phyloP scores from a whole-genome alignment of 2,329 filamentous ascomycete genomes.

The Colletotrichum navitas region DNA sequence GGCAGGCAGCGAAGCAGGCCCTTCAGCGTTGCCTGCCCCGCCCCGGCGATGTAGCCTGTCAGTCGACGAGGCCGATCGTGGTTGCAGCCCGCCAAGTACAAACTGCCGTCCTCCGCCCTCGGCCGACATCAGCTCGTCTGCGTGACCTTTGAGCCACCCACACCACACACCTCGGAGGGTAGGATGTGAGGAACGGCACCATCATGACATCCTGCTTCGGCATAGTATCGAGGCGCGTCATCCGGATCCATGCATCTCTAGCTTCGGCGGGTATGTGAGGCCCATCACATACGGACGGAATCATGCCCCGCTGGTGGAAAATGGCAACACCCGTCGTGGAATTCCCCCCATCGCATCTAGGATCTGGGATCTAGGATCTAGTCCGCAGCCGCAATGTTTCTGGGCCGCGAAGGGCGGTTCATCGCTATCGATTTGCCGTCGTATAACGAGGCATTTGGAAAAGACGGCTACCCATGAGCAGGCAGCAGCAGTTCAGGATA shows the following conservation, averaged over 20 bases:
- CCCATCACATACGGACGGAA: conserved; percentile 39
- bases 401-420: conserved; percentile 19
- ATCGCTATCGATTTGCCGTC: conserved; percentile 7
- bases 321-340: conserved; percentile 7
- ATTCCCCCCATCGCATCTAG: conserved; percentile 27
- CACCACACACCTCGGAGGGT: conserved; percentile 12
- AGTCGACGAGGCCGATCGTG: conserved; percentile 28
- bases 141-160: conserved; percentile 39
- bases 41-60: conserved; percentile 21
- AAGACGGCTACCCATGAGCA: background rate
- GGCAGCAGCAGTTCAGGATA: conserved; percentile 17
- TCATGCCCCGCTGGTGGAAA: conserved; percentile 15
- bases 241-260: conserved; percentile 42
- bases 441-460: background rate
- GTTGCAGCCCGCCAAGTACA: conserved; percentile 33
- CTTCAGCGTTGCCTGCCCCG: conserved; percentile 10
- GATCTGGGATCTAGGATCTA: conserved; percentile 25
- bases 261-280: conserved; percentile 44
- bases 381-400: conserved; percentile 19
- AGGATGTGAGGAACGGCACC: conserved; percentile 5
- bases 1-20: background rate
- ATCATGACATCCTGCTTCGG: conserved; percentile 19
- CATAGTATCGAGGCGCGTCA: conserved; percentile 37
- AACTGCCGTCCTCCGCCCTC: conserved; percentile 38
- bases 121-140: conserved; percentile 35